These are phyloP conservation scores for Fulvia fulva DNA, from an alignment of 2,329 filamentous ascomycete genomes.

Conservation along the genomic window DNA sequence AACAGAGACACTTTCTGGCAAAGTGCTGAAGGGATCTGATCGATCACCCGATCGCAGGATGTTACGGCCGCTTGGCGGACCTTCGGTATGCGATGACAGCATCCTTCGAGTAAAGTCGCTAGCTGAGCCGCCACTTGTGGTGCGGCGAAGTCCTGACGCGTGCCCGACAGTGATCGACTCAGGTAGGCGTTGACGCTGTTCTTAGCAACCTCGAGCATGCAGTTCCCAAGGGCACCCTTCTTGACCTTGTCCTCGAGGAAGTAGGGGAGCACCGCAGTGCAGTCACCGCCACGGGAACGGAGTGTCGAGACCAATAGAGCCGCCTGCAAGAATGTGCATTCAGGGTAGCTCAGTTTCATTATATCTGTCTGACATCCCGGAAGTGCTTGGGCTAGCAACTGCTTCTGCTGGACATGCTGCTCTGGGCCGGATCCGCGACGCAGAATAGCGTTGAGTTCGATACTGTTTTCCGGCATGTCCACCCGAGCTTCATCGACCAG, in stretches of 20 bases:
- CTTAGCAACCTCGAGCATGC: constrained; percentile 60
- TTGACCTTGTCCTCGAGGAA: constrained; percentile 87
- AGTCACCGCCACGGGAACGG: constrained; percentile 80
- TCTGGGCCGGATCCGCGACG: constrained; percentile 79
- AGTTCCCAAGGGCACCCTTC: constrained; percentile 56
- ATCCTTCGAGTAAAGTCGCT: constrained; percentile 76
- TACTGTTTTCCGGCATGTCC: constrained; percentile 89
- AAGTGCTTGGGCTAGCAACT: constrained; percentile 67
- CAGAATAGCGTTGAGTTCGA: constrained; percentile 91
- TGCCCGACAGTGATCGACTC: constrained; percentile 66
- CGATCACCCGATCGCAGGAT: constrained; percentile 82
- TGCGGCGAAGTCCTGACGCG: constrained; percentile 76
- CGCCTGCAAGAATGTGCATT: constrained; percentile 87
- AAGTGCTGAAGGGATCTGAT: constrained; percentile 78
- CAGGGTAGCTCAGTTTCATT: constrained; percentile 77
- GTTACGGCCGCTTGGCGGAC: constrained; percentile 82
- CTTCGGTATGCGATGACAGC: constrained; percentile 88
- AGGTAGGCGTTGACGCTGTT: constrained; percentile 77
- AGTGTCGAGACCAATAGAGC: constrained; percentile 86
- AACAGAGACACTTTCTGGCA: constrained; percentile 90
- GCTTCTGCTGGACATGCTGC: constrained; percentile 75
- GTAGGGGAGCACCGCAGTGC: constrained; percentile 83
- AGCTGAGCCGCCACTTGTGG: constrained; percentile 87
- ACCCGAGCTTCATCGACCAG: constrained; percentile 83
- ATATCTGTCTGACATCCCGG: constrained; percentile 76